Base-by-base conservation (phyloP, 208 protist species). In the Porcisia hertigi region DNA sequence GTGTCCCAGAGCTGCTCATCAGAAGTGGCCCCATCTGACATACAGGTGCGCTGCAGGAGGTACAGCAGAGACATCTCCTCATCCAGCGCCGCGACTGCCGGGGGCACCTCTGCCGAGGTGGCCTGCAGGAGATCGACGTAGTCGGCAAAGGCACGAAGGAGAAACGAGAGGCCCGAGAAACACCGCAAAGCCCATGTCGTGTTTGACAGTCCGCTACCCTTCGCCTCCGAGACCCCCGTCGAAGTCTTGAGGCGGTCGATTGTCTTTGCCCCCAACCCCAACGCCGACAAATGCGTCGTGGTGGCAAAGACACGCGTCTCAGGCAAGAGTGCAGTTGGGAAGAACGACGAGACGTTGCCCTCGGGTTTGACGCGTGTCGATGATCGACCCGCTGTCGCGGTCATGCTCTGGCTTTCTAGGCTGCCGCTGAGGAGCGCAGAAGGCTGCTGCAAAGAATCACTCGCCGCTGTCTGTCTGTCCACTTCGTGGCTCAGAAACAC, bases 151-250 rank as follows among this genome's bases (percentile, higher is more conserved):
- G 67, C 41, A 43, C 69, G 78, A 53, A 78, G 67, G 0, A 82
- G 69, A 49, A 43, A 71, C n/a, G 78, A 70, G 59, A 82, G 58
- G 9, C 73, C 78, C 0, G 66, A 45, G 69, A 78, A 75, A 43
- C 64, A 82, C 49, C 78, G 78, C 72, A 82, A 25, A 47, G 78
- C 78, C 78, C 78, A 82, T 11, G 72, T 60, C 30, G 78, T 82
- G 73, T 82, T 75, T 0, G 73, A 66, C 41, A 41, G 39, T 1
- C 41, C 30, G 20, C 12, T 23, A 43, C 53, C 49, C 3, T 3
- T 18, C 20, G 34, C 53, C 49, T 20, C 49, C 5, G 39, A 12
- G 8, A 43, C 11, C 63, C 39, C 1, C 25, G 36, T 67, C 39
- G 41, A 9, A 8, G 39, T 47, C 11, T 12, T 14, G 41, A 36